Evolutionary conservation across 2,329 filamentous ascomycete genomes (phyloP), one percentile per base, ranked within the genome.

Genomic region (Apiospora hydei): DNA sequence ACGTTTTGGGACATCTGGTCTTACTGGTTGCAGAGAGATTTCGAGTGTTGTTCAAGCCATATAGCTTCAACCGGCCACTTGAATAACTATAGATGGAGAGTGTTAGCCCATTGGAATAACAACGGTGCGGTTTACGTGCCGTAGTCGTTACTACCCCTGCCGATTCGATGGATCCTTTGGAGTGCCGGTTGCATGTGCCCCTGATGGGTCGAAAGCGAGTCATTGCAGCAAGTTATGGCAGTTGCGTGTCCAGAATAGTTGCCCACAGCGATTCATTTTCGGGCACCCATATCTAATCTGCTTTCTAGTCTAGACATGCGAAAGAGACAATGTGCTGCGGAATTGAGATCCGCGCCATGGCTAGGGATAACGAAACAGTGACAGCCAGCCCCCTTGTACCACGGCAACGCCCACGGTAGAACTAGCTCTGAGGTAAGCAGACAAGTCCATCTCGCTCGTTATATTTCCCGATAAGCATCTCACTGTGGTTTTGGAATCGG

Each of bases 311-410:
- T 64, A 34, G 18, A 14, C 49, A 30, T 30, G 5, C 18, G 18
- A 13, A n/a, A 24, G 16, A 57, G 41, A 24, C 34, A 24, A 18
- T 41, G 8, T 41, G 6, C 57, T 64, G 13, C 18, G 18, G 21
- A 13, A 18, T 41, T 34, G 21, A n/a, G 57, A 41, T 41, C 21
- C 34, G 57, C 34, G 34, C 41, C 57, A 41, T n/a, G 8, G 18
- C 57, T 21, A 64, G 11, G 18, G 10, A 64, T 64, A 34, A 64
- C 57, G 34, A 64, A 64, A 64, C 34, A 64, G 34, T 64, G 57
- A 64, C 57, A 64, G 57, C 16, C 34, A 41, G 57, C 57, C 57
- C 57, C 53, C 16, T 11, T 18, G 53, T n/a, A 61, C 30, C 53
- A 38, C 34, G 18, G 57, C 21, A 64, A 64, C 57, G 30, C 57